Evolutionary conservation across 495 filamentous ascomycete genomes (phyloP).

Genomic region (Articulospora tetracladia): DNA sequence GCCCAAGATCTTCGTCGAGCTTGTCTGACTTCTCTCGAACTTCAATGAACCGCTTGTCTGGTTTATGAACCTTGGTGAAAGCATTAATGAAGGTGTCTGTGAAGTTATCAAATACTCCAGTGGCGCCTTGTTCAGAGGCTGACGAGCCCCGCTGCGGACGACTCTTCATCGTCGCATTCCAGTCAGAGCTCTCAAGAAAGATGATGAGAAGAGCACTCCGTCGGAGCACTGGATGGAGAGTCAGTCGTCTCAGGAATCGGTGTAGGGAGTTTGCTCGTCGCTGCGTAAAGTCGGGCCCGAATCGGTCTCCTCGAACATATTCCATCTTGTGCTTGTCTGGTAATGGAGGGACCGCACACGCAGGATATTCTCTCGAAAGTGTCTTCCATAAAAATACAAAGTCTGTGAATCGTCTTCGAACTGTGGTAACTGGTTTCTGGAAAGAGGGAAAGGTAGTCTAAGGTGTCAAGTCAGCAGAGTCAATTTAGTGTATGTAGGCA

Average conservation of each 20-base stretch:
- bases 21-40: conserved; percentile 92
- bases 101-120: conserved; percentile 85
- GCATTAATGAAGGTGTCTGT: conserved; percentile 97
- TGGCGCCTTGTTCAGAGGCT: conserved; percentile 45
- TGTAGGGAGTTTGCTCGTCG: conserved; percentile 86
- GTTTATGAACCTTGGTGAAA: conserved; percentile 93
- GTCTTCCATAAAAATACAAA: conserved; percentile 96
- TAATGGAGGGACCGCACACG: conserved; percentile 87
- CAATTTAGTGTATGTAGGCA: not conserved
- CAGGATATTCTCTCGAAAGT: conserved; percentile 79
- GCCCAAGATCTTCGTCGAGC: conserved; percentile 86
- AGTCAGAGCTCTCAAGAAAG: conserved; percentile 89
- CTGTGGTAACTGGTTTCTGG: conserved; percentile 67
- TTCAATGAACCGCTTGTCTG: conserved; percentile 91
- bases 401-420: conserved; percentile 92
- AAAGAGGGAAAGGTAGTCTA: conserved; percentile 94
- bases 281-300: conserved; percentile 89
- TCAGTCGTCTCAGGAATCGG: conserved; percentile 83
- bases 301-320: conserved; percentile 93
- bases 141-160: conserved; percentile 60
- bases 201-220: conserved; percentile 73
- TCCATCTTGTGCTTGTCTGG: conserved; percentile 99
- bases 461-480: conserved; percentile 5
- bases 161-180: conserved; percentile 91
- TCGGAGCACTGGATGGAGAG: conserved; percentile 87